These are phyloP conservation scores for Psilocybe cubensis DNA, from an alignment of 768 basidiomycete genomes.

Conservation along the genomic window DNA sequence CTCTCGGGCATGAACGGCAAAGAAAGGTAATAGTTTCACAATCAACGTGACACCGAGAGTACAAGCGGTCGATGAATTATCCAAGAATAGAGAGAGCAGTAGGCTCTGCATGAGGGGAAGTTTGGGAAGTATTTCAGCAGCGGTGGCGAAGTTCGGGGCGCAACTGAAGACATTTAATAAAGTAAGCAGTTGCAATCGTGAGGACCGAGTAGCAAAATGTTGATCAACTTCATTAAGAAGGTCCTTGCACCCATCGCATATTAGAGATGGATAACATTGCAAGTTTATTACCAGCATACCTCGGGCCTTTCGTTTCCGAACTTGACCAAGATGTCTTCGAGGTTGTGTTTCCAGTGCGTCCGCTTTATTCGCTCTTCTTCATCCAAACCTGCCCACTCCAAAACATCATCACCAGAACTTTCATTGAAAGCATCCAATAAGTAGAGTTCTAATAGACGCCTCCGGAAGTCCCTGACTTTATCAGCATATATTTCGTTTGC, in stretches of 20 bases:
- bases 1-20: constrained; percentile 65
- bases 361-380: constrained; percentile 61
- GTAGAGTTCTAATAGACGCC: constrained; percentile 74
- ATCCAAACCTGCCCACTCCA: constrained; percentile 76
- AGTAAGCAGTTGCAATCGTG: constrained; percentile 71
- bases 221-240: constrained; percentile 68
- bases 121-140: constrained; percentile 52
- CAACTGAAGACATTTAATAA: constrained; percentile 68
- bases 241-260: constrained; percentile 46
- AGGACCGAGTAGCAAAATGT: constrained; percentile 61
- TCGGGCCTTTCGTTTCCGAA: constrained; percentile 66
- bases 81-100: constrained; percentile 70
- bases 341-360: constrained; percentile 74
- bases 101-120: constrained; percentile 70
- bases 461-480: constrained; percentile 67
- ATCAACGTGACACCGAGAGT: constrained; percentile 65
- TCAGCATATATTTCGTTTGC: constrained; percentile 45
- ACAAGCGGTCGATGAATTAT: constrained; percentile 74
- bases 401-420: constrained; percentile 68
- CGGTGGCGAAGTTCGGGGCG: constrained; percentile 51
- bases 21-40: constrained; percentile 73
- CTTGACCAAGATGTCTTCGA: constrained; percentile 74
- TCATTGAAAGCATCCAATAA: constrained; percentile 80
- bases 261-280: constrained; percentile 4
- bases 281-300: constrained; percentile 43